Conservation (phyloP, 345 rosid genomes). For the Euphorbia pulcherrima region DNA sequence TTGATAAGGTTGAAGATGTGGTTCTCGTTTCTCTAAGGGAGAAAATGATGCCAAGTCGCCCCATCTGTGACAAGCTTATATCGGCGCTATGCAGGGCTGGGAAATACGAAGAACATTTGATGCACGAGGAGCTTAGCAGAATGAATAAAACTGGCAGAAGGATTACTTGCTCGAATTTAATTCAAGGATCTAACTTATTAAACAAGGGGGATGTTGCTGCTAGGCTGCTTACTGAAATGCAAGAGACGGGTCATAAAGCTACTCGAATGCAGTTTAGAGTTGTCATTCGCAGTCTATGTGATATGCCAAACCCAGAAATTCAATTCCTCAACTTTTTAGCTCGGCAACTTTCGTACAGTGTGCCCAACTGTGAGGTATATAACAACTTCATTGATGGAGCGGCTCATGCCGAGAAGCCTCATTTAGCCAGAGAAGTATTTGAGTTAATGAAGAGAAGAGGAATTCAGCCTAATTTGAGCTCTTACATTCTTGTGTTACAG, state of each 20-base stretch:
- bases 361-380: slow-evolving; percentile 31
- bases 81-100: slow-evolving; percentile 50
- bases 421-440: slow-evolving; percentile 58
- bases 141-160: slow-evolving; percentile 24
- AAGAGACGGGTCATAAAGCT: slow-evolving; percentile 54
- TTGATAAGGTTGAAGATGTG: slow-evolving; percentile 63
- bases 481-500: slow-evolving; percentile 49
- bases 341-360: slow-evolving; percentile 47
- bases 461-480: slow-evolving; percentile 33
- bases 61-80: slow-evolving; percentile 44
- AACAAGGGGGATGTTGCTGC: slow-evolving; percentile 60
- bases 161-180: slow-evolving; percentile 40
- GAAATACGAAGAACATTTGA: slow-evolving; percentile 56
- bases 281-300: slow-evolving; percentile 49
- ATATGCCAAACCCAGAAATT: slow-evolving; percentile 42
- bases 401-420: slow-evolving; percentile 60
- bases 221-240: slow-evolving; percentile 69
- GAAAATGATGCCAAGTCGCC: slow-evolving; percentile 38
- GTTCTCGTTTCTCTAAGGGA: slow-evolving; percentile 38
- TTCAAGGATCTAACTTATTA: slow-evolving; percentile 42
- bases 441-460: slow-evolving; percentile 60
- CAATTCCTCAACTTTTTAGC: slow-evolving; percentile 43
- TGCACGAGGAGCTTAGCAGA: slow-evolving; percentile 44
- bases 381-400: slow-evolving; percentile 70
- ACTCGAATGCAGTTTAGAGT: slow-evolving; percentile 34